Percentiles rank a stretch among this genome's conserved stretches.
Evolutionary conservation across 208 protist genomes (phyloP).

Genomic region (Leishmania aethiopica): DNA sequence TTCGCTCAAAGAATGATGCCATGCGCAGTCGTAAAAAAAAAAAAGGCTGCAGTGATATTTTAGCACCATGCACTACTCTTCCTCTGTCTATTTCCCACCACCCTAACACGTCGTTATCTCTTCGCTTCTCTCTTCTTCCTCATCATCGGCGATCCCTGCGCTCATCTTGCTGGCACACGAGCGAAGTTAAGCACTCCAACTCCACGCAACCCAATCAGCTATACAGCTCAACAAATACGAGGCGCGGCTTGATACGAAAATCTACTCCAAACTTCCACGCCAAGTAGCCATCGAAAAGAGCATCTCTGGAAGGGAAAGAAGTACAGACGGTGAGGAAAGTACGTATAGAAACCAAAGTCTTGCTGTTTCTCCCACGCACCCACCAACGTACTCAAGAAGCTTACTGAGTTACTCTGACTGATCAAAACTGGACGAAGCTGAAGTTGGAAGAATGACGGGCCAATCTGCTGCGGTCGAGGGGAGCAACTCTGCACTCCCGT

Average conservation of each 20-base stretch:
- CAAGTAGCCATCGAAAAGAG: not conserved
- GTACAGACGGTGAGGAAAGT: not conserved
- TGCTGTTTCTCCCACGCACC: not conserved
- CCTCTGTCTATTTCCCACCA: not conserved
- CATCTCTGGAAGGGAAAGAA: not conserved
- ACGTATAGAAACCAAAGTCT: not conserved
- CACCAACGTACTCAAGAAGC: not conserved
- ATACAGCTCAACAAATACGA: not conserved
- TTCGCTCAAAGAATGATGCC: not conserved
- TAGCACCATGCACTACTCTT: not conserved
- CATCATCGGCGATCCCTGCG: not conserved
- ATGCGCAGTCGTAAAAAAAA: not conserved
- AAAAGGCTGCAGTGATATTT: not conserved
- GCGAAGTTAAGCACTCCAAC: not conserved
- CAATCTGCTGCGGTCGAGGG: not conserved
- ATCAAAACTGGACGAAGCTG: not conserved
- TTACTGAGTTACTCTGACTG: not conserved
- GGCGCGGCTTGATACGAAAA: not conserved
- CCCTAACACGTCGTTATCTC: not conserved
- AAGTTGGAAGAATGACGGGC: conserved; percentile 9
- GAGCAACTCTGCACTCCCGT: conserved; percentile 16
- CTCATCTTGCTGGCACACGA: not conserved
- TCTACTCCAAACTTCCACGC: not conserved
- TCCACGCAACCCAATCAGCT: not conserved
- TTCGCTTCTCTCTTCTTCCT: not conserved